Base-by-base conservation (phyloP, 2,329 filamentous ascomycete species). In the Cercospora berteroae region DNA sequence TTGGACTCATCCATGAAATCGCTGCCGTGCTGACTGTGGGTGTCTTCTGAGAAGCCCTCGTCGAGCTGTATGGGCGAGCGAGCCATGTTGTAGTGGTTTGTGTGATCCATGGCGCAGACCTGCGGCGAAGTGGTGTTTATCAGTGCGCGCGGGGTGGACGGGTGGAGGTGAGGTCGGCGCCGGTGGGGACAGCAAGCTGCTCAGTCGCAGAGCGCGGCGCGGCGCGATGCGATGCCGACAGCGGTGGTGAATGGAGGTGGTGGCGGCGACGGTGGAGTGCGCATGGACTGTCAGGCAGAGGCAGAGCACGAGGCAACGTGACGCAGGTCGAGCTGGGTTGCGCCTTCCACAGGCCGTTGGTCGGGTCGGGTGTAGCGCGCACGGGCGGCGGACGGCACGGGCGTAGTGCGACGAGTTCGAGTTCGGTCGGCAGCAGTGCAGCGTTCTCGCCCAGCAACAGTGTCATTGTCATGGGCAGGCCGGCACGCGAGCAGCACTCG, bases 21-120 rank as follows among this genome's bases (percentile, higher is more conserved):
- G 71, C 78, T 79, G 39, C 78, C 81, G 66, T 75, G 78, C 70
- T 82, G 80, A 70, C 82, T 87, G 68, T 82, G 79, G 2, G 85
- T 86, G 59, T 94, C 91, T 77, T 95, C 73, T 5, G 92, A 94
- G 78, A 95, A 96, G 74, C 93, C 93, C 81, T 96, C 93, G 81
- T 96, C 61, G 50, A 63, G 33, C 50, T 63, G 61, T 25, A 63
- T 63, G 27, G 61, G 61, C 50, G 61, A 63, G 27, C 61, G 61
- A 25, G 3, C 42, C 50, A 56, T 63, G 50, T 33, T 63, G 33
- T 57, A 63, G 31, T 48, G 42, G 6, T 31, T 42, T 20, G 61
- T 18, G 48, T 42, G 61, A 16, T 56, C 50, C 61, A 63, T 63
- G 48, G 48, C 50, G 61, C 48, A 27, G 25, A 31, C 25, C 25